Percentiles rank a stretch among this genome's conserved stretches.
Evolutionary conservation across 768 basidiomycete genomes (phyloP).

Genomic region (Termitomyces sp.): DNA sequence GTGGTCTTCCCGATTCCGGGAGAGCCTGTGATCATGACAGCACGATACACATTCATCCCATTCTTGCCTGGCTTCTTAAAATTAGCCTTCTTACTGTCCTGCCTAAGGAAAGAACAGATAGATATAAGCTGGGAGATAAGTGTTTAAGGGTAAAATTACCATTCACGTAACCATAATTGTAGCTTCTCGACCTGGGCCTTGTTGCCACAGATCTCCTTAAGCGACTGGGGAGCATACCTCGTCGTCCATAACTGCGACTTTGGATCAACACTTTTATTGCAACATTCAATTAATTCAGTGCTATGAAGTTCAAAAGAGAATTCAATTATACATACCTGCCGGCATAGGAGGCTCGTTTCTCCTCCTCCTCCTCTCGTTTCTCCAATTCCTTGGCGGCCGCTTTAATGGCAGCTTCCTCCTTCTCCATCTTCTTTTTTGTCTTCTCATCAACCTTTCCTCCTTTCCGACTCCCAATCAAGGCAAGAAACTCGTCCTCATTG

Average conservation of each 20-base stretch:
- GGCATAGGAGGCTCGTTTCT: slow-evolving; percentile 23
- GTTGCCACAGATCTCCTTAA: slow-evolving; percentile 95
- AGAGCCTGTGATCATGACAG: slow-evolving; percentile 86
- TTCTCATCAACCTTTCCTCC: slow-evolving; percentile 67
- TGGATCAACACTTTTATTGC: slow-evolving; percentile 33
- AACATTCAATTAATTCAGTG: neutral
- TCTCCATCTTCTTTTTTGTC: slow-evolving; percentile 72
- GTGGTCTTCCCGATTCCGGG: slow-evolving; percentile 99
- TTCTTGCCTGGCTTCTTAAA: slow-evolving; percentile 96
- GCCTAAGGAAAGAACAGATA: slow-evolving; percentile 40
- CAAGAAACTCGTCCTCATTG: slow-evolving; percentile 82
- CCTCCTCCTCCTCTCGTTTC: slow-evolving; percentile 56
- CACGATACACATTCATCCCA: slow-evolving; percentile 81
- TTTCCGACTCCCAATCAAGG: slow-evolving; percentile 71
- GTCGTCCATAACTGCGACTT: slow-evolving; percentile 88
- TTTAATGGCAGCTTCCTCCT: slow-evolving; percentile 73
- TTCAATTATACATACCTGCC: slow-evolving; percentile 7
- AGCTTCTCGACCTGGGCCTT: slow-evolving; percentile 89
- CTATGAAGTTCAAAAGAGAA: neutral
- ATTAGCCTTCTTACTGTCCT: slow-evolving; percentile 57
- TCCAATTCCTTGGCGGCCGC: slow-evolving; percentile 76
- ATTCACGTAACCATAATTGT: slow-evolving; percentile 80
- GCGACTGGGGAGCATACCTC: slow-evolving; percentile 82
- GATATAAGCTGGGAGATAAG: neutral
- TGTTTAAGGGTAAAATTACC: slow-evolving; percentile 44